A percentile compares a stretch with the other conserved stretches of the same genome.
Evolutionary conservation across 1,284 basidiomycete genomes (phyloP).

Genomic region (Rhodotorula glutinis): DNA sequence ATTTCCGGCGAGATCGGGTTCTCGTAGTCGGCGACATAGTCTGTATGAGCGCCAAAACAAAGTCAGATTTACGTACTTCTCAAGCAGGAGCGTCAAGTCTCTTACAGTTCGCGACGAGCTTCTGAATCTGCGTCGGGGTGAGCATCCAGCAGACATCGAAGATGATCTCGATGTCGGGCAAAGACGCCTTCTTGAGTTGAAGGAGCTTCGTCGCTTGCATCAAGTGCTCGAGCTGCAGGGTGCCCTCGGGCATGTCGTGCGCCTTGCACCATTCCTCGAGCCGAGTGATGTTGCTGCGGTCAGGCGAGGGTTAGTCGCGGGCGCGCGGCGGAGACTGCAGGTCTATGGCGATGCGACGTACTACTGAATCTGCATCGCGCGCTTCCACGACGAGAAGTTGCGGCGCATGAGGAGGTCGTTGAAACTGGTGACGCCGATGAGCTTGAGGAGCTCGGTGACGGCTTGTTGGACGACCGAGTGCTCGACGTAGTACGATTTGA

Average conservation of each 20-base stretch:
- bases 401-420: slow-evolving; percentile 98
- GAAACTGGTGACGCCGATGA: slow-evolving; percentile 96
- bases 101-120: slow-evolving; percentile 35
- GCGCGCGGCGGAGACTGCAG: neutral
- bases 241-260: slow-evolving; percentile 94
- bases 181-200: slow-evolving; percentile 89
- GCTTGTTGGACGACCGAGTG: slow-evolving; percentile 97
- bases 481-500: slow-evolving; percentile 99
- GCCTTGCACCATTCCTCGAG: slow-evolving; percentile 74
- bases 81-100: neutral
- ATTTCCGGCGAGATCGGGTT: slow-evolving; percentile 96
- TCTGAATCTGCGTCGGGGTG: slow-evolving; percentile 97
- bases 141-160: slow-evolving; percentile 98
- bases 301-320: too few relatives aligned
- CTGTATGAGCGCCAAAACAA: slow-evolving; percentile 93
- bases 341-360: slow-evolving; percentile 11
- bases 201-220: slow-evolving; percentile 99
- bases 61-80: neutral
- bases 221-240: slow-evolving; percentile 93
- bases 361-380: slow-evolving; percentile 99
- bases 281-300: slow-evolving; percentile 70
- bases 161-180: slow-evolving; percentile 95
- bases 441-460: slow-evolving; percentile 89
- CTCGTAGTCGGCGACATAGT: slow-evolving; percentile 98
- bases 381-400: slow-evolving; percentile 99